Conservation (phyloP, 768 basidiomycete species). For the Tricholoma sp. region DNA sequence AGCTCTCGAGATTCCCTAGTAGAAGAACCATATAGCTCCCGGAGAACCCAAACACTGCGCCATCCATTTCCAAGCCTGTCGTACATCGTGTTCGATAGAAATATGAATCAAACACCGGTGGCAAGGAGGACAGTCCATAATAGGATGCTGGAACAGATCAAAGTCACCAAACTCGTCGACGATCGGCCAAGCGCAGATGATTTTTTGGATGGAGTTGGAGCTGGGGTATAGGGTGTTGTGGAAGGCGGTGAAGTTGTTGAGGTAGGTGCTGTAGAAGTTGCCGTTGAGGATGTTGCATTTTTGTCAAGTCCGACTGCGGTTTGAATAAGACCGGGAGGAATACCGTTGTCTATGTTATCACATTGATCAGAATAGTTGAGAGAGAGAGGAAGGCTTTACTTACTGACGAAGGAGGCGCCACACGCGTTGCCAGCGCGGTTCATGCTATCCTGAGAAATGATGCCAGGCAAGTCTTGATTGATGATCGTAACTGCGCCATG, state of each 20-base stretch:
- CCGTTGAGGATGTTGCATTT: background rate
- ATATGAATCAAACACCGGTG: background rate
- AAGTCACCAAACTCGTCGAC: slow-evolving; percentile 4
- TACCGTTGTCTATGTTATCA: slow-evolving; percentile 13
- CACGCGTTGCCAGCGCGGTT: slow-evolving; percentile 25
- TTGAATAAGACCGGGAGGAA: slow-evolving; percentile 13
- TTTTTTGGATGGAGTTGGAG: slow-evolving; percentile 6
- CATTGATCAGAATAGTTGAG: background rate
- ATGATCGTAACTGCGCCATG: slow-evolving; percentile 39
- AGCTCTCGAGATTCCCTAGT: slow-evolving; percentile 8
- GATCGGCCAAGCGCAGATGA: slow-evolving; percentile 8
- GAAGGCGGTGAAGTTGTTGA: slow-evolving; percentile 1
- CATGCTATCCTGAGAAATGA: slow-evolving; percentile 19
- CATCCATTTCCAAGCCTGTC: background rate
- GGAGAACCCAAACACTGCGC: background rate
- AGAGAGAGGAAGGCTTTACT: slow-evolving; percentile 5
- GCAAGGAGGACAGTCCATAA: background rate
- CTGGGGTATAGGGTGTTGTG: slow-evolving; percentile 2
- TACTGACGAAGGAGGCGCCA: slow-evolving; percentile 40
- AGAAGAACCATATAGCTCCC: background rate
- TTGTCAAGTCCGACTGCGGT: slow-evolving; percentile 5
- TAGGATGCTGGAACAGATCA: slow-evolving; percentile 7
- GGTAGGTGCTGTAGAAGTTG: slow-evolving; percentile 3
- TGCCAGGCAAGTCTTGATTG: slow-evolving; percentile 25
- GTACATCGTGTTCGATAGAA: background rate